These are phyloP conservation scores for Diaporthe sp. DNA, from an alignment of 2,329 filamentous ascomycete species.

Conservation along the genomic window DNA sequence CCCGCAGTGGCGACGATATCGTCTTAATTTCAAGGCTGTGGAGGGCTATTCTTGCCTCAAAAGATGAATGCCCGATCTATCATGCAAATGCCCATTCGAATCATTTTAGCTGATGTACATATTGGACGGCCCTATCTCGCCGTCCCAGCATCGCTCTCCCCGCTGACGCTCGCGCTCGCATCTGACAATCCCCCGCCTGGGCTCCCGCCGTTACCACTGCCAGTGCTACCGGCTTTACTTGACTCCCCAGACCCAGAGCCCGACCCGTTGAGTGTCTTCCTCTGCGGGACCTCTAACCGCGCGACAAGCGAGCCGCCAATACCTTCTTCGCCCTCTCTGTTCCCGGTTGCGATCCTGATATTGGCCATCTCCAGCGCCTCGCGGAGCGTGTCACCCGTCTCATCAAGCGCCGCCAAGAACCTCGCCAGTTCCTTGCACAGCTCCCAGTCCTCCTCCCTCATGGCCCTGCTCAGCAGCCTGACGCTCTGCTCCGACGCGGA, in stretches of 20 bases:
- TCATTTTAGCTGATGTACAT: not conserved
- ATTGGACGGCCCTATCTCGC: slow-evolving; percentile 18
- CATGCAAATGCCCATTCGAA: slow-evolving; percentile 16
- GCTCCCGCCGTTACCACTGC: slow-evolving; percentile 14
- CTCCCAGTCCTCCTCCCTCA: slow-evolving; percentile 91
- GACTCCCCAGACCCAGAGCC: slow-evolving; percentile 25
- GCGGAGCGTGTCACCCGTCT: slow-evolving; percentile 82
- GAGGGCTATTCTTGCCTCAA: not conserved
- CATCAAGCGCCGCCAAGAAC: slow-evolving; percentile 94
- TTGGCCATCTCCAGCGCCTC: slow-evolving; percentile 77
- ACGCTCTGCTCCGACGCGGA: slow-evolving; percentile 83
- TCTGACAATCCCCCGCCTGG: not conserved
- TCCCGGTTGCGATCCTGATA: slow-evolving; percentile 47
- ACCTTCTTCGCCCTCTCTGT: slow-evolving; percentile 50
- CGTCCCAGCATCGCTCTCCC: slow-evolving; percentile 30
- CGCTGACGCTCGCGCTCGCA: slow-evolving; percentile 27
- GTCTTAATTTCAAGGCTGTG: not conserved
- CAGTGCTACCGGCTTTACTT: slow-evolving; percentile 33
- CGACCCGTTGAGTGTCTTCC: slow-evolving; percentile 36
- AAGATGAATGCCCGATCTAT: not conserved
- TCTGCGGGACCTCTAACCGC: slow-evolving; percentile 47
- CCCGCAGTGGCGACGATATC: no score
- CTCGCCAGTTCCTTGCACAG: slow-evolving; percentile 93
- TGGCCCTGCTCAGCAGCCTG: slow-evolving; percentile 83
- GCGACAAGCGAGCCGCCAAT: slow-evolving; percentile 47